Conservation (phyloP, 768 basidiomycete species). For the Phlebiopsis gigantea region DNA sequence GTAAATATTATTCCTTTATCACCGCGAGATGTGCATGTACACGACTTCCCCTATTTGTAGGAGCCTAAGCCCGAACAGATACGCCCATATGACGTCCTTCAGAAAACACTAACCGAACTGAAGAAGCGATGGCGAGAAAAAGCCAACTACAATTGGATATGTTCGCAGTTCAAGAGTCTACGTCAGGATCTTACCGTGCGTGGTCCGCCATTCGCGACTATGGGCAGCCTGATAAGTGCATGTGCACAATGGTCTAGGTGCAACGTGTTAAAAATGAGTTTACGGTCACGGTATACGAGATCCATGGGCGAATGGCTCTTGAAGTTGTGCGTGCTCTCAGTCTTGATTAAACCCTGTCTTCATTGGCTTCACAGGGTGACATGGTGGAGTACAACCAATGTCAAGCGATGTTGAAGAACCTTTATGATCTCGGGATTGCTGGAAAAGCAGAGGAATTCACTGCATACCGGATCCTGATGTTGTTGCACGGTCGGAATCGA, state of each 20-base stretch:
- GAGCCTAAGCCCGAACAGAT: slow-evolving; percentile 94
- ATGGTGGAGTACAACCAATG: slow-evolving; percentile 99
- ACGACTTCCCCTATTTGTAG: slow-evolving; percentile 34
- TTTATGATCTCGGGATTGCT: slow-evolving; percentile 91
- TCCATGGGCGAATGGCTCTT: slow-evolving; percentile 95
- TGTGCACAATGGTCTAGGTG: slow-evolving; percentile 48
- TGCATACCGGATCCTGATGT: slow-evolving; percentile 95
- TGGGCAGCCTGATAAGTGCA: background rate
- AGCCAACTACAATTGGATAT: slow-evolving; percentile 80
- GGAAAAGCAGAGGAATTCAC: slow-evolving; percentile 95
- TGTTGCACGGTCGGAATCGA: slow-evolving; percentile 89
- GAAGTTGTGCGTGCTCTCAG: slow-evolving; percentile 59
- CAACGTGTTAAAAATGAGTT: slow-evolving; percentile 99
- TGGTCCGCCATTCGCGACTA: slow-evolving; percentile 18
- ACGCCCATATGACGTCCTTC: slow-evolving; percentile 79
- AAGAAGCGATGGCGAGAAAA: slow-evolving; percentile 87
- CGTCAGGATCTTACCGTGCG: slow-evolving; percentile 96
- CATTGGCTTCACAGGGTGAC: slow-evolving; percentile 59
- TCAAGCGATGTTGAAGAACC: slow-evolving; percentile 80
- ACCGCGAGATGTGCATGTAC: background rate
- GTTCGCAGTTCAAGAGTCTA: slow-evolving; percentile 96
- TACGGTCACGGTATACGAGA: slow-evolving; percentile 95
- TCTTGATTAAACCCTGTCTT: background rate
- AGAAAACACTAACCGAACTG: slow-evolving; percentile 79
- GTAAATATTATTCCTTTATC: slow-evolving; percentile 36